Conservation (phyloP, 2,329 filamentous ascomycete genomes). For the Dichotomopilus funicola region DNA sequence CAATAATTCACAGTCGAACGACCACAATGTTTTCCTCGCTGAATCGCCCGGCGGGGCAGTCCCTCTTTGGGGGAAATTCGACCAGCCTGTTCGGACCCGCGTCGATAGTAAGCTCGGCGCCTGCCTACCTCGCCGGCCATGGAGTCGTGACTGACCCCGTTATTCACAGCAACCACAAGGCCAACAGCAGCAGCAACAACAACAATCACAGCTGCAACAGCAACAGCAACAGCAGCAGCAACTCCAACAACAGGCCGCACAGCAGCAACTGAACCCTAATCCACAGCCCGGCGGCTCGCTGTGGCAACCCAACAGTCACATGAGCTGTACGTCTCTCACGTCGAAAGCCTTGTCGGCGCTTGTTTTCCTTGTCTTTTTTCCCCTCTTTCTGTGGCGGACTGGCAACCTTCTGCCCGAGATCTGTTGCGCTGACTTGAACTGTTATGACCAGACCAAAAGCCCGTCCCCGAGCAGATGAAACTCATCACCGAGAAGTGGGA, state of each 20-base stretch:
- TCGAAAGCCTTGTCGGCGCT: not conserved
- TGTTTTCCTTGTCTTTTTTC: not conserved
- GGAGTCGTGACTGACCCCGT: conserved; percentile 11
- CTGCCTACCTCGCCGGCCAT: not conserved
- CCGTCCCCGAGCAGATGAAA: conserved; percentile 66
- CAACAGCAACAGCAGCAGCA: conserved; percentile 33
- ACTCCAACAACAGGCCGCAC: conserved; percentile 31
- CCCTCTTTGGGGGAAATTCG: conserved; percentile 23
- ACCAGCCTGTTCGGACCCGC: conserved; percentile 20
- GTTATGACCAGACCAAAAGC: conserved; percentile 54
- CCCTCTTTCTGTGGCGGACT: too few species aligned
- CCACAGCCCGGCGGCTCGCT: conserved; percentile 42
- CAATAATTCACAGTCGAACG: conserved; percentile 7
- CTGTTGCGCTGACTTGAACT: conserved; percentile 8
- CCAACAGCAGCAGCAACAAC: conserved; percentile 32
- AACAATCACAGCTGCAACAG: conserved; percentile 31
- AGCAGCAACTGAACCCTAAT: conserved; percentile 24
- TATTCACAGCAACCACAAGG: conserved; percentile 30
- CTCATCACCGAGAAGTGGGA: conserved; percentile 69
- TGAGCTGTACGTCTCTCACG: conserved; percentile 35
- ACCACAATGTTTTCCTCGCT: conserved; percentile 16
- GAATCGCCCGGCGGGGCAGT: conserved; percentile 21
- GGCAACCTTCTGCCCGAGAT: too few species aligned
- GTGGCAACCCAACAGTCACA: conserved; percentile 47
- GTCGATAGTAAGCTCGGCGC: conserved; percentile 16